Evolutionary conservation across 345 rosid genomes (phyloP).

Genomic region (Citrus inodora): DNA sequence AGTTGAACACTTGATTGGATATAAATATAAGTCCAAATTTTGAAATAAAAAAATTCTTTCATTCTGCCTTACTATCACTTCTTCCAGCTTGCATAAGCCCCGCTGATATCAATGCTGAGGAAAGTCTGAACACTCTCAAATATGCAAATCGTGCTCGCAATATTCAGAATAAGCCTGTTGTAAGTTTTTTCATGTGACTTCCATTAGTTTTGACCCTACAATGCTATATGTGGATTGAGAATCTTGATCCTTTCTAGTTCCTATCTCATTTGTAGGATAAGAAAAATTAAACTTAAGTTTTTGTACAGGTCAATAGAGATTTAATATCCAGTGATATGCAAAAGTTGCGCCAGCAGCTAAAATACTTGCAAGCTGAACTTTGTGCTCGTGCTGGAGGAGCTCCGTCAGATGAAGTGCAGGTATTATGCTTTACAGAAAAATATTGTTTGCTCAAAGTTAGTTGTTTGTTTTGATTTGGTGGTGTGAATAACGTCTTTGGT

Average conservation of each 20-base stretch:
- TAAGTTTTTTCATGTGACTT: constrained; percentile 31
- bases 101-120: constrained; percentile 81
- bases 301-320: constrained; percentile 67
- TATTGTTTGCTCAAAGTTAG: background rate
- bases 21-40: background rate
- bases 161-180: constrained; percentile 81
- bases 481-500: background rate
- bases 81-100: constrained; percentile 79
- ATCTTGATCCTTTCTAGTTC: background rate
- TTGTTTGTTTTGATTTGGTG: constrained; percentile 6
- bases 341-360: constrained; percentile 69
- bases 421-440: constrained; percentile 18
- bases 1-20: background rate
- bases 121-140: constrained; percentile 72
- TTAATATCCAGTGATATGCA: constrained; percentile 64
- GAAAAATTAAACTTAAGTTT: background rate
- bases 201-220: background rate
- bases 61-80: constrained; percentile 8
- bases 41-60: background rate
- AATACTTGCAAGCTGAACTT: constrained; percentile 63
- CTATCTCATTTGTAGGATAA: background rate
- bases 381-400: constrained; percentile 47
- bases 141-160: constrained; percentile 91
- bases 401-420: constrained; percentile 58
- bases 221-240: background rate